Base-by-base conservation (phyloP, 2,329 filamentous ascomycete species). In the Emericellopsis cladophorae region DNA sequence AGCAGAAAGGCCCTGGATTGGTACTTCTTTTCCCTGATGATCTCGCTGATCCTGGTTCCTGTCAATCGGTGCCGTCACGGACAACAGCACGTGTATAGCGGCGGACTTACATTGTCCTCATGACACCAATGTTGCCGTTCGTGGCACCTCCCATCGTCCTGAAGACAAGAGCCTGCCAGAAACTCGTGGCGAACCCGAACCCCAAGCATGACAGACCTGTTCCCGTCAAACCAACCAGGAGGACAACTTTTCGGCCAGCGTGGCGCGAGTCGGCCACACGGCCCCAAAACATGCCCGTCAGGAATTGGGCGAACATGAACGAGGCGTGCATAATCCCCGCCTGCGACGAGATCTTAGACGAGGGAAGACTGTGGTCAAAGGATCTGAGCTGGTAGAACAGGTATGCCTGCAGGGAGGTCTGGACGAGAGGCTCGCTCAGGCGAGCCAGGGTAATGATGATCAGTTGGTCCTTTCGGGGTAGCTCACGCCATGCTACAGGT, bases 221-320 rank as follows among this genome's bases (percentile, higher is more conserved):
- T 0, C 87, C 87, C 2, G 77, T 51, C 23, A 94, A 61, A 0
- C 88, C 87, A 40, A 93, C 76, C 40, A 93, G 61, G 15, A 95
- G 66, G 12, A 92, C 84, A 14, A 71, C 73, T 59, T 94, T 94
- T 38, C 87, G 72, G 1, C 87, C 88, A 43, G 74, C 70, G 42
- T 63, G 66, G 31, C 74, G 72, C 7, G 71, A 71, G 51, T 79
- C 73, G 7, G 81, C 77, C 4, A 88, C 61, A 0, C 81, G 69
- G 0, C 87, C 87, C 87, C 87, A 94, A 45, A 86, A 59, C 57
- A 94, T 79, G 3, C 85, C 85, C 1, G 86, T 93, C 18, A 85
- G 54, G 51, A 88, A 88, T 54, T 93, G 85, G 1, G 81, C 79
- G 1, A 78, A 79, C 0, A 83, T 86, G 54, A 92, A 92, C 33